Percentiles rank a stretch among this genome's conserved stretches.
Conservation (phyloP, 2,329 filamentous ascomycete species). For the Penicillium crustosum region DNA sequence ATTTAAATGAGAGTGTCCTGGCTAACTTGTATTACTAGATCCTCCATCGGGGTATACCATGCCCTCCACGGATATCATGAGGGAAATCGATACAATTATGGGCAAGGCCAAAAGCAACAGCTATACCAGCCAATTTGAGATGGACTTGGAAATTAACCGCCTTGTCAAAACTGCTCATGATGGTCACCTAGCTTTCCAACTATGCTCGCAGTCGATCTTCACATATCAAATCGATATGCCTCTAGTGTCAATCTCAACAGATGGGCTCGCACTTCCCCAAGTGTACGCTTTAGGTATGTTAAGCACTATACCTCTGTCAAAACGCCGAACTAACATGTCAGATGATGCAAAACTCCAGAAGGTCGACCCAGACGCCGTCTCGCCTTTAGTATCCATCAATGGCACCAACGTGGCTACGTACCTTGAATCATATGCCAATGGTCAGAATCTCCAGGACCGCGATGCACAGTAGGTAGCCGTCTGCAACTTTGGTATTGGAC, state of each 20-base stretch:
- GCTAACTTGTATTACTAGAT: constrained; percentile 26
- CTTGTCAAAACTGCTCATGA: constrained; percentile 60
- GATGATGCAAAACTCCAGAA: constrained; percentile 19
- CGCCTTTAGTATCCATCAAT: constrained; percentile 57
- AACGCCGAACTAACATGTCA: constrained; percentile 5
- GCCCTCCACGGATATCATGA: constrained; percentile 51
- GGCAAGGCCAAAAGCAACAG: constrained; percentile 43
- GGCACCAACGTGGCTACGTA: constrained; percentile 53
- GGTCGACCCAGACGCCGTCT: constrained; percentile 38
- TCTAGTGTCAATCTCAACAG: constrained; percentile 61
- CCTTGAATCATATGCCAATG: constrained; percentile 47
- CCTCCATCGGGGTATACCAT: constrained; percentile 55
- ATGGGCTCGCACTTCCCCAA: constrained; percentile 59
- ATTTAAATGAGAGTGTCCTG: background rate
- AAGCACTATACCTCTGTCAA: background rate
- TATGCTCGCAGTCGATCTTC: constrained; percentile 44
- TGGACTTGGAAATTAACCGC: constrained; percentile 55
- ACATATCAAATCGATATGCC: constrained; percentile 43
- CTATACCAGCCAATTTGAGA: constrained; percentile 56
- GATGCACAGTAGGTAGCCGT: constrained; percentile 53
- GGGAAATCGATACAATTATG: constrained; percentile 48
- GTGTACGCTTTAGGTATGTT: constrained; percentile 45
- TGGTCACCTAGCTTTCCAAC: constrained; percentile 51
- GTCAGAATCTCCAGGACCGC: constrained; percentile 54
- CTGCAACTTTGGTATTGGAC: background rate